Base-by-base conservation (phyloP, 1,139 yeast genomes). In the Trichomonascaceae sp. region DNA sequence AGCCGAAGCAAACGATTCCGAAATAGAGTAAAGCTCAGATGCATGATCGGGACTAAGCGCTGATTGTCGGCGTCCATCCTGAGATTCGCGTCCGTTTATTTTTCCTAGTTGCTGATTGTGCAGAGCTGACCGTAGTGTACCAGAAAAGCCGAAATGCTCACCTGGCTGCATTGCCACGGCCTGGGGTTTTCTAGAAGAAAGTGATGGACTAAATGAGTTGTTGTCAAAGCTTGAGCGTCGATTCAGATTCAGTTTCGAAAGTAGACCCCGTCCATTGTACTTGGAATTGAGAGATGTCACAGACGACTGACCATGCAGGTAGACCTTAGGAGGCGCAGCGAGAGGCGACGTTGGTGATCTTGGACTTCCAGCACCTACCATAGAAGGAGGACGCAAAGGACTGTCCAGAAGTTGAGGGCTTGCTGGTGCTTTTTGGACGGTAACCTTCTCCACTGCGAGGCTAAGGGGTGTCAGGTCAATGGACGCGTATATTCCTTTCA, bases 81-180 rank as follows among this genome's bases (percentile, higher is more conserved):
- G n/a, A n/a, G n/a, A n/a, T n/a, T n/a, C n/a, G n/a, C n/a, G n/a
- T n/a, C n/a, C n/a, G n/a, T n/a, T n/a, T n/a, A n/a, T n/a, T n/a
- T n/a, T n/a, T n/a, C n/a, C n/a, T n/a, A n/a, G n/a, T n/a, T n/a
- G n/a, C n/a, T n/a, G n/a, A n/a, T n/a, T n/a, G n/a, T n/a, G 50
- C 22, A 52, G 45, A 4, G 52, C 40, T 18, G 45, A 48, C 37
- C 52, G 37, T 15, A 56, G 37, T 4, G 56, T 56, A 3, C 56
- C 52, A 2, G 56, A 48, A 30, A 55, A 53, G 5, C 60, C 60
- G 27, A 55, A 38, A 9, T 44, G 43, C 17, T 41, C 47, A 13
- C 33, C 41, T 15, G 38, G 27, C 5, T 20, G 23, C 23, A 20
- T 20, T 8, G 23, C 6, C 23, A 20, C 23, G 11, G 11, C 9